These are phyloP conservation scores for Podaxis sp. DNA, from an alignment of 768 basidiomycete species.

Conservation along the genomic window DNA sequence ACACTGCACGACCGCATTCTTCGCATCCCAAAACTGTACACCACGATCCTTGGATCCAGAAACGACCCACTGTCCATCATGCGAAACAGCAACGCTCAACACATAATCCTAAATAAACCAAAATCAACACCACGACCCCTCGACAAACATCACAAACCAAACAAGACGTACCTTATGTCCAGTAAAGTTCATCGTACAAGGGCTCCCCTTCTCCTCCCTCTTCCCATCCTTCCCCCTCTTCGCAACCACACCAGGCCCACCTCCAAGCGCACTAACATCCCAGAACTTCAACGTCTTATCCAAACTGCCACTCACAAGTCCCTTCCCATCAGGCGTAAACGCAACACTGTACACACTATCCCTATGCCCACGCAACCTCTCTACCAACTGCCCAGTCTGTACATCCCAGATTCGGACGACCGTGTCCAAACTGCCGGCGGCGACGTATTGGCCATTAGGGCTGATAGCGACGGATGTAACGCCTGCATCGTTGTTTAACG, in stretches of 20 bases:
- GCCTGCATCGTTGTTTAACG: slow-evolving; percentile 41
- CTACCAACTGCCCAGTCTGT: slow-evolving; percentile 53
- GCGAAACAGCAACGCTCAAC: slow-evolving; percentile 50
- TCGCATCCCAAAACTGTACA: slow-evolving; percentile 73
- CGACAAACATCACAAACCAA: slow-evolving; percentile 29
- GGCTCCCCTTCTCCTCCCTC: slow-evolving; percentile 37
- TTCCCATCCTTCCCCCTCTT: slow-evolving; percentile 50
- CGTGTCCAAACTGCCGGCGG: slow-evolving; percentile 63
- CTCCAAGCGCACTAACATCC: slow-evolving; percentile 76
- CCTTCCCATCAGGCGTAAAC: slow-evolving; percentile 91
- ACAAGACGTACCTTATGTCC: slow-evolving; percentile 69
- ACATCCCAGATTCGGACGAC: slow-evolving; percentile 79
- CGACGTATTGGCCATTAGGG: slow-evolving; percentile 62
- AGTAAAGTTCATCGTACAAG: slow-evolving; percentile 71
- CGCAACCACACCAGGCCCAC: slow-evolving; percentile 37
- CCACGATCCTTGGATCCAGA: slow-evolving; percentile 79
- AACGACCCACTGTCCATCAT: slow-evolving; percentile 78
- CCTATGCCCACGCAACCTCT: slow-evolving; percentile 67
- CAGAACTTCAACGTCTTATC: slow-evolving; percentile 83
- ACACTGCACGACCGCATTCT: slow-evolving; percentile 58
- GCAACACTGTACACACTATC: slow-evolving; percentile 83
- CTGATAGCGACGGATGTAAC: slow-evolving; percentile 73
- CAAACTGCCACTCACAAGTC: slow-evolving; percentile 82
- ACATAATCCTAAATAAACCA: slow-evolving; percentile 45
- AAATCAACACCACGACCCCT: slow-evolving; percentile 18